Evolutionary conservation across 495 filamentous ascomycete genomes (phyloP).

Genomic region (Penicillium soppii): DNA sequence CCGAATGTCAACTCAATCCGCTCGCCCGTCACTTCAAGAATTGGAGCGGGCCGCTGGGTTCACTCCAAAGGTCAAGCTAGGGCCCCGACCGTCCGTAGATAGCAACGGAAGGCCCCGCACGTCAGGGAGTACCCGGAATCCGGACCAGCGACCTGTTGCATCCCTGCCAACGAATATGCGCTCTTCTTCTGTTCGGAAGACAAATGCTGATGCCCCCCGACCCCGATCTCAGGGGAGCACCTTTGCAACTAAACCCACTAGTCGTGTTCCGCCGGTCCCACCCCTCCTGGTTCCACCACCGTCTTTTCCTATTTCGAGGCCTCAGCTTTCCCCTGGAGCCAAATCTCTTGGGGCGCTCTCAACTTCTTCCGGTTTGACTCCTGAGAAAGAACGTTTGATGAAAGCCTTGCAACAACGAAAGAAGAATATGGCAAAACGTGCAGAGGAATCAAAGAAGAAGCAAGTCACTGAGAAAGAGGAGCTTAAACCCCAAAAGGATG

Average conservation of each 20-base stretch:
- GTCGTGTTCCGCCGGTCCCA: slow-evolving; percentile 40
- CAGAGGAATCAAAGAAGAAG: slow-evolving; percentile 34
- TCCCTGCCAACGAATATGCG: slow-evolving; percentile 58
- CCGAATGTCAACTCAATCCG: slow-evolving; percentile 62
- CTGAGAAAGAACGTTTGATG: slow-evolving; percentile 88
- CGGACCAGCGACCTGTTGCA: slow-evolving; percentile 68
- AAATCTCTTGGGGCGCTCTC: slow-evolving; percentile 47
- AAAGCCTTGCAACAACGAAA: slow-evolving; percentile 89
- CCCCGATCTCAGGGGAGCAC: slow-evolving; percentile 45
- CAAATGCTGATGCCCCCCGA: slow-evolving; percentile 30
- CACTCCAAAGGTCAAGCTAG: slow-evolving; percentile 77
- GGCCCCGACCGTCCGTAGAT: slow-evolving; percentile 77
- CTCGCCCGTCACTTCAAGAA: slow-evolving; percentile 60
- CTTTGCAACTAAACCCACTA: slow-evolving; percentile 35
- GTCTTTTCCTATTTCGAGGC: slow-evolving; percentile 43
- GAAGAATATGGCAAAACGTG: slow-evolving; percentile 60
- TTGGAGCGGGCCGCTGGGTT: slow-evolving; percentile 55
- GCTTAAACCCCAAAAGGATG: not conserved
- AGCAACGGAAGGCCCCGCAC: slow-evolving; percentile 63
- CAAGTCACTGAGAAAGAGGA: slow-evolving; percentile 18
- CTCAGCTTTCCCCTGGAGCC: slow-evolving; percentile 54
- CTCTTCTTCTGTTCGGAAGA: slow-evolving; percentile 44
- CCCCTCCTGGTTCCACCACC: slow-evolving; percentile 49
- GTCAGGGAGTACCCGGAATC: slow-evolving; percentile 43
- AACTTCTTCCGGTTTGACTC: slow-evolving; percentile 64